A percentile compares a stretch with the other conserved stretches of the same genome.
Conservation (phyloP, 371 early-diverging fungal species). For the Circinella minor region DNA sequence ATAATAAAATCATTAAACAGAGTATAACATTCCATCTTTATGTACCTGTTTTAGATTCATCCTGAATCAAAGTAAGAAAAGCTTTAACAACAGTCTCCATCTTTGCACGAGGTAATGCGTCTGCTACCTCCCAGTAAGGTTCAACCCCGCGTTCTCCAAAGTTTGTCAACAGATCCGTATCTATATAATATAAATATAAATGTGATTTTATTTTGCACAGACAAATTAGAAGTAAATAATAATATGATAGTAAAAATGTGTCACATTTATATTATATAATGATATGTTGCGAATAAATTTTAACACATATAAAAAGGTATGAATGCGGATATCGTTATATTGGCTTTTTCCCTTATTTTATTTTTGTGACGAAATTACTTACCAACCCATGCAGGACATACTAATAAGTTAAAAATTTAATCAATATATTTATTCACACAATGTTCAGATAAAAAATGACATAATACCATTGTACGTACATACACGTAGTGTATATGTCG, state of each 20-base stretch:
- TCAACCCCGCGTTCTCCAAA: constrained; percentile 15
- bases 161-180: constrained; percentile 17
- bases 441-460: too few species aligned
- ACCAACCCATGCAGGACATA: constrained; percentile 33
- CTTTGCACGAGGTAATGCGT: constrained; percentile 37
- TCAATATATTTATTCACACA: too few species aligned
- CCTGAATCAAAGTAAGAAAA: constrained; percentile 48
- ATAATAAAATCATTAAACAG: too few species aligned
- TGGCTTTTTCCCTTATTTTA: constrained; percentile 15
- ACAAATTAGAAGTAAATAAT: not conserved
- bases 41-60: constrained; percentile 44
- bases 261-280: too few species aligned
- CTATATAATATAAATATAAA: not conserved
- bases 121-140: constrained; percentile 13
- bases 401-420: too few species aligned
- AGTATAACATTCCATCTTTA: not conserved
- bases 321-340: not conserved
- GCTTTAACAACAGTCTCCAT: constrained; percentile 56
- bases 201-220: constrained; percentile 15
- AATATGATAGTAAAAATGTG: constrained; percentile 2
- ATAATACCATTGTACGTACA: too few species aligned
- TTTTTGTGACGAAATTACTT: constrained; percentile 4
- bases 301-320: not conserved
- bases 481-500: too few species aligned
- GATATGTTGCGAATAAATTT: not conserved